Evolutionary conservation across 1,139 yeast genomes (phyloP), one percentile per base, ranked within the genome.

Genomic region (Magnusiomyces tetraspermus): DNA sequence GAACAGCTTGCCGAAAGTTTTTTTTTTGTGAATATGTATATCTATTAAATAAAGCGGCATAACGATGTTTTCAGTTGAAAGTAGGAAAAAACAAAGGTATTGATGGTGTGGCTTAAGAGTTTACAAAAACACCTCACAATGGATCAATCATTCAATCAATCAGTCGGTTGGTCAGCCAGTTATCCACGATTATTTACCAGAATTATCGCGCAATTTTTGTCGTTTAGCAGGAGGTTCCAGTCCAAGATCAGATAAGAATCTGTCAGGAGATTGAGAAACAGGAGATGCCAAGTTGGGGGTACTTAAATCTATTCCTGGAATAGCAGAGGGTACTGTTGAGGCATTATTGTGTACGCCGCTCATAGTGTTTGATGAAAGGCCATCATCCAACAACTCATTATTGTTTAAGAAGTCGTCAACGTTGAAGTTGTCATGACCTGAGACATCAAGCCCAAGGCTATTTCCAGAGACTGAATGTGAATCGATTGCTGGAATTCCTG

Each of bases 401-500:
- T 24, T 22, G 15, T 33, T 45, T 40, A 45, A 45, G 31, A 45
- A 45, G 40, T 45, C 48, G 28, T 45, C 48, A 17, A 45, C 48
- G 17, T 45, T 45, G 19, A 45, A 45, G 15, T 19, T 22, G n/a
- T 45, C 48, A 24, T 24, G 19, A 38, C 46, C 51, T 3, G 28
- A 13, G 38, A 22, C 26, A 41, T 28, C 33, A 33, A n/a, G 6
- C 8, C 19, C 40, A 5, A 36, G 19, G 15, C 15, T n/a, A 4
- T 13, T 49, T 19, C 45, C 45, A 11, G 30, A 8, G 23, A 17
- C 19, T 13, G 31, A 13, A 23, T 28, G 13, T 5, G 45, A 22
- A 23, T 23, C 26, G 13, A 42, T 24, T 22, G 45, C 30, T 2
- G 45, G 26, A 13, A 24, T 22, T 2, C 26, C 45, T 13, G 28